These are phyloP conservation scores for Talaromyces sp. DNA, from an alignment of 2,329 filamentous ascomycete genomes.

Conservation along the genomic window DNA sequence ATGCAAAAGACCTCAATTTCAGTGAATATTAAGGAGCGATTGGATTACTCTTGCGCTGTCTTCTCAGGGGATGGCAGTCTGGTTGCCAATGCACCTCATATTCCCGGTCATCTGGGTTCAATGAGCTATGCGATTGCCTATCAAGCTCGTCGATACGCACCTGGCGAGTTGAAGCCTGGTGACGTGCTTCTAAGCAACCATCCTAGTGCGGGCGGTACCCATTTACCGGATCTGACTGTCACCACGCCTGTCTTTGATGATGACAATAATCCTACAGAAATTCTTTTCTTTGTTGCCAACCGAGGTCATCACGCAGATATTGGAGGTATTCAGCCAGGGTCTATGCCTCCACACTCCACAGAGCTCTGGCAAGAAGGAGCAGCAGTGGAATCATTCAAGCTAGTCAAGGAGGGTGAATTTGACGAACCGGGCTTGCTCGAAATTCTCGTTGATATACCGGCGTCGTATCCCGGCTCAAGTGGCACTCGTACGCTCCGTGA, in stretches of 20 bases:
- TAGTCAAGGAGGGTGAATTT: slow-evolving; percentile 74
- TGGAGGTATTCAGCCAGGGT: slow-evolving; percentile 76
- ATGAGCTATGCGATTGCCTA: slow-evolving; percentile 83
- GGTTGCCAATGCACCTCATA: slow-evolving; percentile 67
- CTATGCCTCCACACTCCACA: slow-evolving; percentile 66
- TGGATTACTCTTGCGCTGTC: slow-evolving; percentile 80
- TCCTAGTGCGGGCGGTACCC: slow-evolving; percentile 78
- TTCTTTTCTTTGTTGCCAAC: slow-evolving; percentile 79
- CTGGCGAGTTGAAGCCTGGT: slow-evolving; percentile 71
- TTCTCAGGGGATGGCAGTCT: slow-evolving; percentile 74
- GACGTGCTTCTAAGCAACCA: slow-evolving; percentile 84
- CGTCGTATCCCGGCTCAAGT: slow-evolving; percentile 70
- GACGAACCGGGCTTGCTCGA: slow-evolving; percentile 74
- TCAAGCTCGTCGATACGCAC: slow-evolving; percentile 72
- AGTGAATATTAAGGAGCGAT: slow-evolving; percentile 77
- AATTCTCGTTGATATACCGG: slow-evolving; percentile 70
- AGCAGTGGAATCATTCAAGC: slow-evolving; percentile 52
- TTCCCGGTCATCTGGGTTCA: slow-evolving; percentile 77
- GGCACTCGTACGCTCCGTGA: slow-evolving; percentile 77
- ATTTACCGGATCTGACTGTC: slow-evolving; percentile 79
- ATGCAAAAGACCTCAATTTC: slow-evolving; percentile 57
- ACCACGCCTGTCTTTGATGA: slow-evolving; percentile 74
- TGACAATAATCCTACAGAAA: slow-evolving; percentile 57
- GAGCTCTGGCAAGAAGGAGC: slow-evolving; percentile 51
- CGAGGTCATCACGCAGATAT: slow-evolving; percentile 82